A percentile compares a stretch with the other conserved stretches of the same genome.
Conservation (phyloP, 345 rosid species). For the Eucalyptus erythrocorys region DNA sequence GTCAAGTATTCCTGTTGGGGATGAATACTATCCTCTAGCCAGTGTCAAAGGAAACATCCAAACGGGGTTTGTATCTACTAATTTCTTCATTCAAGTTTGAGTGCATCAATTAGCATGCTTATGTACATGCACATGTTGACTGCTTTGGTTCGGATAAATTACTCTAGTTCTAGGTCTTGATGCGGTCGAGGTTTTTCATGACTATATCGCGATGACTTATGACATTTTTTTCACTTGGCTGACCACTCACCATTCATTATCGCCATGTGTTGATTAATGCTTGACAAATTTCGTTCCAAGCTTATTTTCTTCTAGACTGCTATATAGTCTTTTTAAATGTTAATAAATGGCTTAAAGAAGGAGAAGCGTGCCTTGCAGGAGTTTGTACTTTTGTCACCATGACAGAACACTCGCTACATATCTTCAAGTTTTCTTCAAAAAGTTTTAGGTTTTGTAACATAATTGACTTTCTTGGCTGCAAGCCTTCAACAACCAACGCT, state of each 20-base stretch:
- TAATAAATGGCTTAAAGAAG: neutral
- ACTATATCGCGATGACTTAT: neutral
- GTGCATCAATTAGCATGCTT: neutral
- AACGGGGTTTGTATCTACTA: slow-evolving; percentile 36
- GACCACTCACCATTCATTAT: neutral
- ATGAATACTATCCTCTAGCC: slow-evolving; percentile 68
- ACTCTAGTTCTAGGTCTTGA: neutral
- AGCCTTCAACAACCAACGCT: neutral
- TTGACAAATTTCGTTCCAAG: neutral
- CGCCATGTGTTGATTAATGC: neutral
- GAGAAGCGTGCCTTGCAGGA: neutral
- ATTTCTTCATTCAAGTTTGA: neutral
- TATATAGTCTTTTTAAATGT: neutral
- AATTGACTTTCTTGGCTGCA: neutral
- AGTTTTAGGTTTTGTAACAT: neutral
- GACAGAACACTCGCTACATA: neutral
- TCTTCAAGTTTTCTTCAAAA: neutral
- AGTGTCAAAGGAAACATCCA: slow-evolving; percentile 66
- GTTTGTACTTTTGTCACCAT: neutral
- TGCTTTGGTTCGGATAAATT: neutral
- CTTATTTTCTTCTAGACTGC: neutral
- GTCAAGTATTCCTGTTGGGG: slow-evolving; percentile 70
- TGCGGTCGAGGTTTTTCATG: neutral
- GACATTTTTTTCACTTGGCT: neutral
- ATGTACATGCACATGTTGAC: neutral